phyloP scores from a whole-genome alignment of 2,329 filamentous ascomycete genomes.

The Exophiala dermatitidis region DNA sequence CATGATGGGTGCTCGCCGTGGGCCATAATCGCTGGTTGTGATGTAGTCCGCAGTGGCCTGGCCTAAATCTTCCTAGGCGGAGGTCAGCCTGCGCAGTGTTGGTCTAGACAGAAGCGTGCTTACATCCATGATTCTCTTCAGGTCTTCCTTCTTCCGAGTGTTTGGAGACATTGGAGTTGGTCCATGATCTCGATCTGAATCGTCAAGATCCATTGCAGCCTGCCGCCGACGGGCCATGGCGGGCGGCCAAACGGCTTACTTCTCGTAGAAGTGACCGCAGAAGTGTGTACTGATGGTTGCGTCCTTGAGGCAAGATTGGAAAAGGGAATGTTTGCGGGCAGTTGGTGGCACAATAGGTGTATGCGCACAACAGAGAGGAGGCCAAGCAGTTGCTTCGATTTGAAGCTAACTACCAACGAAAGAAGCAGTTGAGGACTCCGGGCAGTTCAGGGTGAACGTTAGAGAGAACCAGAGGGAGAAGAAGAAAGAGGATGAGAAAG shows the following conservation, averaged over 20 bases:
- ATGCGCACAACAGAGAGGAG: too few relatives aligned
- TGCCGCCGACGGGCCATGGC: constrained; percentile 1
- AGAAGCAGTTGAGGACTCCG: too few relatives aligned
- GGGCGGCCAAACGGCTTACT: neutral
- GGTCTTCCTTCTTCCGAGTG: constrained; percentile 3
- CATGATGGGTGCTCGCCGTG: constrained; percentile 10
- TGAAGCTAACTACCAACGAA: too few relatives aligned
- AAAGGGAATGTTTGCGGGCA: too few relatives aligned
- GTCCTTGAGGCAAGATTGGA: too few relatives aligned
- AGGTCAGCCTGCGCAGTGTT: neutral
- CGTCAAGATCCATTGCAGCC: neutral
- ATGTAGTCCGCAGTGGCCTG: constrained; percentile 33
- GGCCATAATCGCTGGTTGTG: constrained; percentile 30
- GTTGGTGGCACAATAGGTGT: too few relatives aligned
- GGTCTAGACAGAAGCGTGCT: neutral
- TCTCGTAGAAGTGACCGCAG: neutral
- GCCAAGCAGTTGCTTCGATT: too few relatives aligned
- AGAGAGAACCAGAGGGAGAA: too few relatives aligned
- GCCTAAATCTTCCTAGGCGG: constrained; percentile 35
- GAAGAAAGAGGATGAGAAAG: too few relatives aligned
- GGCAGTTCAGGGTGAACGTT: too few relatives aligned
- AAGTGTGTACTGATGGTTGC: neutral
- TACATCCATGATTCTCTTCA: constrained; percentile 6
- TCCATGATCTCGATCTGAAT: neutral
- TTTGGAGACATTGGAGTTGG: constrained; percentile 6